Evolutionary conservation across 1,284 basidiomycete genomes (phyloP), one percentile per base, ranked within the genome.

Genomic region (Melampsora americana): DNA sequence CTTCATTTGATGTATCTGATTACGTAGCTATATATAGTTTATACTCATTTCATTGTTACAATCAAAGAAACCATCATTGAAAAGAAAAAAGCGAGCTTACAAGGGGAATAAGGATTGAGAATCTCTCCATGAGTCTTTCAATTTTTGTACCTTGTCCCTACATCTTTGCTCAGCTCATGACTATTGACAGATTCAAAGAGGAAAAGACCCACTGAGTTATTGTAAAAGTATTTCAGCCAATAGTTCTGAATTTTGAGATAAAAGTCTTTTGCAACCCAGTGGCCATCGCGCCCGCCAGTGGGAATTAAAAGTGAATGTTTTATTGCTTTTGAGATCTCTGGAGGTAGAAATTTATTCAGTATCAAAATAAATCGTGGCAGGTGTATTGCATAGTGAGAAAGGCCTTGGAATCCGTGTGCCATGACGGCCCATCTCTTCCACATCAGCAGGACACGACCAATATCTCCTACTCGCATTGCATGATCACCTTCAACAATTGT

Each of bases 161-260:
- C 11, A 48, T 11, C 11, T 48, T 48, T 11, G 20, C 11, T 48
- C 46, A 48, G 20, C 11, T 20, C 11, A 20, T 48, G 20, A 48
- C n/a, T 11, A 20, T 11, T 11, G 46, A 48, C 11, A 20, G 20
- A 48, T 11, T 11, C n/a, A n/a, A 48, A 20, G 20, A 48, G 46
- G 20, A 48, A 20, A 48, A 48, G 20, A 48, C 46, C 20, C 46
- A 48, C 46, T 11, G 46, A 48, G 46, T 48, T 48, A 11, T 48
- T 48, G 20, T 48, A 48, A 48, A 48, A 20, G 20, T 48, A 48
- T 48, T 48, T 66, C 11, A 66, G 30, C 65, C 65, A 66, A 26
- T 66, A 66, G 44, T 66, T 66, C 28, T 66, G 14, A 18, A 26
- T 20, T 23, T 66, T 39, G 44, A 66, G 65, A 39, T 42, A 66